phyloP scores from a whole-genome alignment of 495 filamentous ascomycete species.

The Talaromyces wortmannii region DNA sequence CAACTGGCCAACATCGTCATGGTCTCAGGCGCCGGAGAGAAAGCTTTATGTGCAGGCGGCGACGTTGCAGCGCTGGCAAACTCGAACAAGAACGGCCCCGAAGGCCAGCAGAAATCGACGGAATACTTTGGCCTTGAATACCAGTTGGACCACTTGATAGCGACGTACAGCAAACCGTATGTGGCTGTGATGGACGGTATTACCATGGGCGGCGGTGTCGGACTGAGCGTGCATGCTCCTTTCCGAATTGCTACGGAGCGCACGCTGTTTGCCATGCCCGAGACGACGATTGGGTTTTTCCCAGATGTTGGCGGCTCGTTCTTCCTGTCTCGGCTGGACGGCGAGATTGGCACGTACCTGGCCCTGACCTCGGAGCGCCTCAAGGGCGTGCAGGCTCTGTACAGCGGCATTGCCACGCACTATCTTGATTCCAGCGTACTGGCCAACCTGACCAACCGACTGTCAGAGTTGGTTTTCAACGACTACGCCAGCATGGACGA shows the following conservation, averaged over 20 bases:
- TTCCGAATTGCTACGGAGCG: slow-evolving; percentile 94
- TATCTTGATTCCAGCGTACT: slow-evolving; percentile 87
- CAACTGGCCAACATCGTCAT: slow-evolving; percentile 88
- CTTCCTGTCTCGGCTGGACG: slow-evolving; percentile 86
- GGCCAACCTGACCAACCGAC: slow-evolving; percentile 69
- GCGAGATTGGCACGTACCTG: slow-evolving; percentile 78
- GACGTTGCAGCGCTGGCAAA: slow-evolving; percentile 74
- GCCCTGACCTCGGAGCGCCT: slow-evolving; percentile 80
- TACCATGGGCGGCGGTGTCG: slow-evolving; percentile 97
- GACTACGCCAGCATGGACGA: slow-evolving; percentile 57
- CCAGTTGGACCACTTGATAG: slow-evolving; percentile 86
- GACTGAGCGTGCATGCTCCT: slow-evolving; percentile 87
- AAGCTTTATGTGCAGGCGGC: slow-evolving; percentile 88
- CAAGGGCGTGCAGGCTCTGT: slow-evolving; percentile 74
- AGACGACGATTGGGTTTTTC: slow-evolving; percentile 97
- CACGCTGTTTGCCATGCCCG: slow-evolving; percentile 95
- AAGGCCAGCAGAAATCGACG: slow-evolving; percentile 61
- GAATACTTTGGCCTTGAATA: slow-evolving; percentile 93
- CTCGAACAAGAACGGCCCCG: slow-evolving; percentile 58
- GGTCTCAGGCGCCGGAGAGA: slow-evolving; percentile 78
- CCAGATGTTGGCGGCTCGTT: slow-evolving; percentile 95
- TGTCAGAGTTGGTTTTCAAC: slow-evolving; percentile 81
- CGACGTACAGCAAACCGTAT: slow-evolving; percentile 90
- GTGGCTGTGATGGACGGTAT: slow-evolving; percentile 96
- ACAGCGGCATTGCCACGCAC: slow-evolving; percentile 82